Conservation (phyloP, 306 rosid genomes). For the Herpetospermum pedunculosum region DNA sequence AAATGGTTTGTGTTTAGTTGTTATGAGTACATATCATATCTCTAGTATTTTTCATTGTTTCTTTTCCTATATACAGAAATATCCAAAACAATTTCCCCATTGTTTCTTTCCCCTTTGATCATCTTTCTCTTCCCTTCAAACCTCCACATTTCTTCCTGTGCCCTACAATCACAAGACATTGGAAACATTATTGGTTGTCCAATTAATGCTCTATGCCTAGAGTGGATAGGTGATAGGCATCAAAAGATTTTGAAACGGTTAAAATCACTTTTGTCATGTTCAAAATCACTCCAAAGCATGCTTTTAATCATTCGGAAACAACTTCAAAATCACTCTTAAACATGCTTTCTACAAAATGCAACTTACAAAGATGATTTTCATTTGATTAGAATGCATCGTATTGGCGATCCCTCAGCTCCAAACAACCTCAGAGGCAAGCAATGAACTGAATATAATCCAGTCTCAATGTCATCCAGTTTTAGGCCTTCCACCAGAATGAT, state of each 20-base stretch:
- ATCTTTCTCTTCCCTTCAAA: neutral
- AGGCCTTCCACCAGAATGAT: slow-evolving; percentile 80
- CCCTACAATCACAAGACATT: neutral
- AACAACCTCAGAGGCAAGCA: slow-evolving; percentile 81
- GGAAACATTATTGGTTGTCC: neutral
- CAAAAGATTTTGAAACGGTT: too few species aligned
- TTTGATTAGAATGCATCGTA: slow-evolving; percentile 74
- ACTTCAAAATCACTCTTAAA: too few species aligned
- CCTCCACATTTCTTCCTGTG: neutral
- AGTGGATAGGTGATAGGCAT: neutral
- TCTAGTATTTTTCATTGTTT: too few species aligned
- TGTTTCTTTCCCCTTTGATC: neutral
- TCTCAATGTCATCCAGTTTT: slow-evolving; percentile 59
- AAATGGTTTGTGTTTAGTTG: neutral
- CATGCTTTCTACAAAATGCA: neutral
- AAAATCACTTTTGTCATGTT: too few species aligned
- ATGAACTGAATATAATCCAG: slow-evolving; percentile 61
- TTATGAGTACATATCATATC: neutral
- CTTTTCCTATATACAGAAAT: too few species aligned
- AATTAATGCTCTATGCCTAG: too few species aligned
- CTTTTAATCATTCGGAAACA: too few species aligned
- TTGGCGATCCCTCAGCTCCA: slow-evolving; percentile 92
- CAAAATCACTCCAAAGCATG: too few species aligned
- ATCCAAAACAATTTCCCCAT: too few species aligned
- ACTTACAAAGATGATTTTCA: slow-evolving; percentile 13